These are phyloP conservation scores for Sporothrix brasiliensis DNA, from an alignment of 2,329 filamentous ascomycete species.

Conservation along the genomic window DNA sequence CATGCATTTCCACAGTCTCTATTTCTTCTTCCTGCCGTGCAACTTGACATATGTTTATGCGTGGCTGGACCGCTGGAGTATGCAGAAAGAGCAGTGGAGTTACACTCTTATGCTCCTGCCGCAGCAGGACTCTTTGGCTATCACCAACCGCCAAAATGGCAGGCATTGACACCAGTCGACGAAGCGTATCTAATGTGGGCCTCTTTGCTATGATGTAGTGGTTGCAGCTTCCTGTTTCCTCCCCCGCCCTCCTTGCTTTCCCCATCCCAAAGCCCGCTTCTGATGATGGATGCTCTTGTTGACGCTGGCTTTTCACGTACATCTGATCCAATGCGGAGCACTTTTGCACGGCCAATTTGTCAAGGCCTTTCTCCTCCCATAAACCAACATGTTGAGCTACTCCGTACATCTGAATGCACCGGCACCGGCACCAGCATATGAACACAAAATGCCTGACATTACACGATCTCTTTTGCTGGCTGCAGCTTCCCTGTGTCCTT, in stretches of 20 bases:
- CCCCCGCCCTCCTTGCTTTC: conserved; percentile 1
- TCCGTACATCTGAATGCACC: conserved; percentile 14
- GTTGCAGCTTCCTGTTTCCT: not conserved
- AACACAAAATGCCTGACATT: not conserved
- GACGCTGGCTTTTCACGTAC: not conserved
- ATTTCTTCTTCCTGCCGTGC: conserved; percentile 9
- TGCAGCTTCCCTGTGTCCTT: conserved; percentile 9
- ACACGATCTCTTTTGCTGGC: conserved; percentile 1
- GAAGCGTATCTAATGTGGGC: not conserved
- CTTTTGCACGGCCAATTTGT: conserved; percentile 16
- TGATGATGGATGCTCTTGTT: not conserved
- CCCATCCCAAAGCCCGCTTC: not conserved
- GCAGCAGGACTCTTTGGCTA: not conserved
- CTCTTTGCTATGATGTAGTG: not conserved
- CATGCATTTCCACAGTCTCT: not conserved
- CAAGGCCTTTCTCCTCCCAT: not conserved
- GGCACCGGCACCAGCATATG: conserved; percentile 13
- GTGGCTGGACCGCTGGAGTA: not conserved
- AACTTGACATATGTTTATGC: not conserved
- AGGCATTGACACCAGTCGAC: not conserved
- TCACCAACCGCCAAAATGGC: not conserved
- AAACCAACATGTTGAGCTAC: not conserved
- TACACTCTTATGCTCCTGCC: not conserved
- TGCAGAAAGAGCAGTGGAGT: not conserved
- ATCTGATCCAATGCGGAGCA: not conserved